Base-by-base conservation (phyloP, 2,329 filamentous ascomycete species). In the Aspergillus glaucus region DNA sequence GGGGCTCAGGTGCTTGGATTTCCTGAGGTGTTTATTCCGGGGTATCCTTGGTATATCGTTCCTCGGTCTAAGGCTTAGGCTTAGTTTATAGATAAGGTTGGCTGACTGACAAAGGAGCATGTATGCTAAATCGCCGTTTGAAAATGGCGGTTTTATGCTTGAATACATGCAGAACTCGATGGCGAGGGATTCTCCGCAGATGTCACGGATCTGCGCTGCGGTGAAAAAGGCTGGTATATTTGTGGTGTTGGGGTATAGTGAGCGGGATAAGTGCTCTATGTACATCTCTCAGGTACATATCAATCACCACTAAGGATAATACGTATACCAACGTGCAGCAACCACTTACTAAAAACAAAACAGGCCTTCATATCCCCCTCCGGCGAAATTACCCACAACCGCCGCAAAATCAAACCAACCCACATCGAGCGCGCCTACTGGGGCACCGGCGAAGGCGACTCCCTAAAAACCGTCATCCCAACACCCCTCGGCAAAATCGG, bases 351-450 rank as follows among this genome's bases (percentile, higher is more conserved):
- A 1, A 15, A n/a, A 8, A 72, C 76, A 28, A 63, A 71, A 0
- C 71, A 76, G 54, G 68, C 66, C 4, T 66, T 76, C 19, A 74
- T 78, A 48, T 65, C 62, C 2, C 61, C 65, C 0, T 59, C 67
- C 15, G 73, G 74, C 0, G 62, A 70, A 37, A 34, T 75, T 4
- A 45, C 65, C 14, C 55, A 66, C 9, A 61, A 71, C 46, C 66
- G 74, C 10, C 67, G 73, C n/a, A 78, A 78, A 60, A 65, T 77
- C 57, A 78, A 78, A 60, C 71, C 75, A 0, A 78, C 74, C 0
- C 73, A 77, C 48, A 70, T 77, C 56, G 75, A 78, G 56, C 65
- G 72, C 0, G 70, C 69, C 6, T 49, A 76, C 24, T 78, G 68
- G 21, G 75, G 74, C 1, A 75, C 77, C n/a, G 72, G 45, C 1